Conservation (phyloP, 805 yeast genomes). For the Candida tibetensis region DNA sequence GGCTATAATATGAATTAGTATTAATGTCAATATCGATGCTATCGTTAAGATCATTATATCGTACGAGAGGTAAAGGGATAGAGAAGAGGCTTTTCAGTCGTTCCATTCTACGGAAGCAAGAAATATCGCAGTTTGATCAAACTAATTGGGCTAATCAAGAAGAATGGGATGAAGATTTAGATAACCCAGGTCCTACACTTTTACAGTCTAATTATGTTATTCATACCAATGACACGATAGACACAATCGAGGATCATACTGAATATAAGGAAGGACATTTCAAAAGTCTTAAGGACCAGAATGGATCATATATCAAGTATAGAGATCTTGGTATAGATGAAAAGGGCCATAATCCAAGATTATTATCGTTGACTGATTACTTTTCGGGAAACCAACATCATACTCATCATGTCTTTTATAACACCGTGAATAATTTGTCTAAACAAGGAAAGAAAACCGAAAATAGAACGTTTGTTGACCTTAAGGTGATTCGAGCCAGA, state of each 20-base stretch:
- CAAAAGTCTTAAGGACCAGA: neutral
- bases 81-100: no score
- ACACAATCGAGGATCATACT: neutral
- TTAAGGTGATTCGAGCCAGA: conserved; percentile 59
- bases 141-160: no score
- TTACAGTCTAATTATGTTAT: conserved; percentile 3
- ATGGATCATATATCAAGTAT: conserved; percentile 7
- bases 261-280: neutral
- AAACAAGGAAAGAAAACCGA: conserved; percentile 34
- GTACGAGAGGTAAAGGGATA: no score
- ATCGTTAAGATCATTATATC: no score
- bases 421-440: conserved; percentile 23
- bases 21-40: no score
- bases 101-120: no score
- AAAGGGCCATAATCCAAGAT: conserved; percentile 13
- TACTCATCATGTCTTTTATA: conserved; percentile 35
- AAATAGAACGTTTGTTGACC: conserved; percentile 50
- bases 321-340: conserved; percentile 19
- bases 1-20: no score
- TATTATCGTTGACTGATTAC: conserved; percentile 34
- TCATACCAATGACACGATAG: conserved; percentile 1
- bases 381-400: conserved; percentile 41
- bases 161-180: conserved; percentile 1
- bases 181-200: neutral
- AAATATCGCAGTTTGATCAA: no score